Conservation (phyloP, 2,329 filamentous ascomycete genomes). For the Akanthomyces muscarius region DNA sequence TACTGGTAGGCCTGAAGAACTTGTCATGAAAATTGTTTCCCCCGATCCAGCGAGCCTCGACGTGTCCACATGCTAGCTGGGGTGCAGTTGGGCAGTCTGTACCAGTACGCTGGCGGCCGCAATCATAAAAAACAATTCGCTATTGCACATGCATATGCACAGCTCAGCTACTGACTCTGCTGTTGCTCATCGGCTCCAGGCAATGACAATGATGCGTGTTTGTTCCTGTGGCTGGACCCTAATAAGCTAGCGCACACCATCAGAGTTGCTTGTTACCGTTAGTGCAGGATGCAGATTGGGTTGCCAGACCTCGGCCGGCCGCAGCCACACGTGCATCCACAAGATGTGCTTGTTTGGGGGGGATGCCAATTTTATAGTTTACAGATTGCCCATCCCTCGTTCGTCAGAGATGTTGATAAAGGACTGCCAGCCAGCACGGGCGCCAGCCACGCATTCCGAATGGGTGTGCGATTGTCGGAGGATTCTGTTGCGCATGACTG, state of each 20-base stretch:
- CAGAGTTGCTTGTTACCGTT: background rate
- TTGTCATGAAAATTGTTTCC: no score
- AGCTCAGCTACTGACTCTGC: background rate
- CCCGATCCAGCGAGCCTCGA: background rate
- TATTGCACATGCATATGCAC: background rate
- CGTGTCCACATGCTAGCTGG: background rate
- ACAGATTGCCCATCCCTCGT: background rate
- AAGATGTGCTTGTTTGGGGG: background rate
- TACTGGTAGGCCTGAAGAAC: background rate
- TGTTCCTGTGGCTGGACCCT: conserved; percentile 8
- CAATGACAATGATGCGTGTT: background rate
- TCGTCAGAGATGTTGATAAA: background rate
- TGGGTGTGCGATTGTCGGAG: background rate
- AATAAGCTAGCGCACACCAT: conserved; percentile 2
- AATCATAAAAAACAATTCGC: background rate
- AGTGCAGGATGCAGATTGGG: background rate
- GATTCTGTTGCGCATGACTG: no score
- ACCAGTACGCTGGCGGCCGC: no score
- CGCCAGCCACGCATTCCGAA: background rate
- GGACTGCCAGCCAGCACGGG: background rate
- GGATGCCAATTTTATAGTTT: background rate
- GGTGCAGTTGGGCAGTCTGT: background rate
- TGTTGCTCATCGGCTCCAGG: background rate
- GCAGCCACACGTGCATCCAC: conserved; percentile 1
- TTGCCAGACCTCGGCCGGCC: conserved; percentile 8